Percentiles rank a stretch among this genome's conserved stretches.
Conservation (phyloP, 2,329 filamentous ascomycete genomes). For the Coniochaeta pulveracea region DNA sequence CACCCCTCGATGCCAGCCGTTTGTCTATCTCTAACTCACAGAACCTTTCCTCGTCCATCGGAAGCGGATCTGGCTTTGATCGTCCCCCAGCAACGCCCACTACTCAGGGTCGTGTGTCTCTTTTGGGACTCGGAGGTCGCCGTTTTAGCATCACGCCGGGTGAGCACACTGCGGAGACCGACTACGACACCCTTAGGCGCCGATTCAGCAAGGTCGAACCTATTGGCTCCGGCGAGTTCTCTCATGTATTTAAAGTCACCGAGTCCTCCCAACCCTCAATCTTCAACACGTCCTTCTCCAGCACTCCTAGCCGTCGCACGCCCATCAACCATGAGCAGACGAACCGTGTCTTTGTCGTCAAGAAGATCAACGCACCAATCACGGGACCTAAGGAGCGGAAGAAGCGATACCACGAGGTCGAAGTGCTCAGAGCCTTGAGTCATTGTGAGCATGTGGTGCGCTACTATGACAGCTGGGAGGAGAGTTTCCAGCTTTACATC, state of each 20-base stretch:
- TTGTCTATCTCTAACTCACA: constrained; percentile 64
- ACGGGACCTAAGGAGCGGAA: constrained; percentile 70
- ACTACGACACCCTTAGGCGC: constrained; percentile 46
- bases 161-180: constrained; percentile 44
- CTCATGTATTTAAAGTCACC: constrained; percentile 74
- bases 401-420: constrained; percentile 73
- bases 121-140: constrained; percentile 40
- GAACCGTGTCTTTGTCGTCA: constrained; percentile 70
- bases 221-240: constrained; percentile 85
- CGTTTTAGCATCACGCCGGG: constrained; percentile 22
- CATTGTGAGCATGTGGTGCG: constrained; percentile 78
- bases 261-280: constrained; percentile 15
- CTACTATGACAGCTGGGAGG: constrained; percentile 81
- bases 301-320: constrained; percentile 29
- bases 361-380: constrained; percentile 78
- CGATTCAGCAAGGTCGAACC: constrained; percentile 74
- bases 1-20: constrained; percentile 69
- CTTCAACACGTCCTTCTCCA: constrained; percentile 21
- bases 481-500: constrained; percentile 78
- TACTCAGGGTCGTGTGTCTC: constrained; percentile 39
- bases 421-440: constrained; percentile 63
- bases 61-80: constrained; percentile 25
- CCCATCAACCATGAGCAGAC: constrained; percentile 41
- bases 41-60: constrained; percentile 19
- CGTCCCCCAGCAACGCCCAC: constrained; percentile 74